Percentiles rank a stretch among this genome's conserved stretches.
Evolutionary conservation across 225 moss, liverwort and hornwort genomes (phyloP).

Genomic region (Bryoerythrophyllum caledonicum): DNA sequence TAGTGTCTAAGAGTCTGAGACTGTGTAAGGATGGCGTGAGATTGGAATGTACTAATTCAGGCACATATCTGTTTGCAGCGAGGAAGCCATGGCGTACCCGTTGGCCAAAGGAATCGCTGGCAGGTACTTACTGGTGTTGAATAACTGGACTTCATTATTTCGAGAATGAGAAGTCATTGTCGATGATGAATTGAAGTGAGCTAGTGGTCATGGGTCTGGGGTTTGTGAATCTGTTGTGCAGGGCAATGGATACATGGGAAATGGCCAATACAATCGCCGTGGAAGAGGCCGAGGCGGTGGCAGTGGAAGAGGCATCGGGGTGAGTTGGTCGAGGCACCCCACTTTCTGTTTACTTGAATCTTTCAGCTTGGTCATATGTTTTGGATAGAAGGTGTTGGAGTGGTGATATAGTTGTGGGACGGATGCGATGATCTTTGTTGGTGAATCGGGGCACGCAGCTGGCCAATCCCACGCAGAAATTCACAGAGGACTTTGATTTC

Average conservation of each 20-base stretch:
- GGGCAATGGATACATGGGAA: constrained; percentile 68
- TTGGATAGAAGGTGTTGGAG: neutral
- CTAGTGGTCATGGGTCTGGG: neutral
- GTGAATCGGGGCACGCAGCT: constrained; percentile 35
- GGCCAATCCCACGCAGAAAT: constrained; percentile 62
- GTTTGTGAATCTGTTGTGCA: constrained; percentile 23
- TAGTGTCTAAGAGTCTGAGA: neutral
- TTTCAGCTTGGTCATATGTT: neutral
- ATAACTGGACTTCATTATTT: neutral
- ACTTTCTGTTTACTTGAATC: neutral
- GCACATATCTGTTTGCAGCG: constrained; percentile 49
- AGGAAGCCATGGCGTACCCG: constrained; percentile 50
- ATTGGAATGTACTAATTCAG: constrained; percentile 22
- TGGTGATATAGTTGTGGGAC: neutral
- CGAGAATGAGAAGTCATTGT: neutral
- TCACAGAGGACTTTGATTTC: constrained; percentile 86
- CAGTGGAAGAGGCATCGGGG: constrained; percentile 77
- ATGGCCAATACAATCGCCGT: constrained; percentile 56
- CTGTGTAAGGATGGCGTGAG: neutral
- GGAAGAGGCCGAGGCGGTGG: constrained; percentile 74
- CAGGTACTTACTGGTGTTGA: constrained; percentile 45
- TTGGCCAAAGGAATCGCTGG: constrained; percentile 65
- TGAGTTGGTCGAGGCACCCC: constrained; percentile 27
- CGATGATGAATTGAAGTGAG: neutral
- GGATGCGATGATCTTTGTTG: constrained; percentile 10